These are phyloP conservation scores for Butyriboletus appendiculatus DNA, from an alignment of 1,284 basidiomycete species.

Conservation along the genomic window DNA sequence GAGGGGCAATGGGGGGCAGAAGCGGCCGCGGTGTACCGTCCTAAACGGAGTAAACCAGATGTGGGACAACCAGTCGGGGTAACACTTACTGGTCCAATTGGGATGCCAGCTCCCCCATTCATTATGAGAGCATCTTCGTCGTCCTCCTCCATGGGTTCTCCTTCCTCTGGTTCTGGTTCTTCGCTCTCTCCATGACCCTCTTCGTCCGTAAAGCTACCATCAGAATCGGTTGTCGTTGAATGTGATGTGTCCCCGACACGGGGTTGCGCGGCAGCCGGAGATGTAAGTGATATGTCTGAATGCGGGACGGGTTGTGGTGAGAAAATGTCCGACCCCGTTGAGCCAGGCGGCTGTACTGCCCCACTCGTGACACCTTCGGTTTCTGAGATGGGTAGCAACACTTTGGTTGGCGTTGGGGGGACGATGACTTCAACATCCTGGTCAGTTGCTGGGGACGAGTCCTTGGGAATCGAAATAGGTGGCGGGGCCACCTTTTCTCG, in stretches of 20 bases:
- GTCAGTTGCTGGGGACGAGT: conserved; percentile 28
- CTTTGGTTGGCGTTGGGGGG: conserved; percentile 43
- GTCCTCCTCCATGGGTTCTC: conserved; percentile 59
- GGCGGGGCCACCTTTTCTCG: conserved; percentile 23
- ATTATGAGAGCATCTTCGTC: conserved; percentile 81
- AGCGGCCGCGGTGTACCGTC: conserved; percentile 86
- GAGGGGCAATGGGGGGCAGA: conserved; percentile 72
- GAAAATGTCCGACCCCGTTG: conserved; percentile 43
- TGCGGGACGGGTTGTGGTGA: conserved; percentile 31
- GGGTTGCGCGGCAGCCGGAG: conserved; percentile 20
- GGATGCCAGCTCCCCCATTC: conserved; percentile 82
- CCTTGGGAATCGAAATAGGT: conserved; percentile 21
- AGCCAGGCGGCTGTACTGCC: conserved; percentile 57
- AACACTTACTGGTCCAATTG: conserved; percentile 67
- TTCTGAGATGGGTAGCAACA: conserved; percentile 48
- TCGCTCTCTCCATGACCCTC: conserved; percentile 42
- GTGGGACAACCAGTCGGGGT: not conserved
- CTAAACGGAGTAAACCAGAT: conserved; percentile 39
- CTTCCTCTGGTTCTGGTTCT: conserved; percentile 45
- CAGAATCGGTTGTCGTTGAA: conserved; percentile 35
- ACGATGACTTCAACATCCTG: conserved; percentile 43
- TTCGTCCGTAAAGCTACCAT: conserved; percentile 54
- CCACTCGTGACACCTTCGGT: conserved; percentile 54
- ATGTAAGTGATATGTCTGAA: conserved; percentile 25
- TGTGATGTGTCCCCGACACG: conserved; percentile 35